These are phyloP conservation scores for Keithomyces neogunnii DNA, from an alignment of 2,329 filamentous ascomycete genomes.

Conservation along the genomic window DNA sequence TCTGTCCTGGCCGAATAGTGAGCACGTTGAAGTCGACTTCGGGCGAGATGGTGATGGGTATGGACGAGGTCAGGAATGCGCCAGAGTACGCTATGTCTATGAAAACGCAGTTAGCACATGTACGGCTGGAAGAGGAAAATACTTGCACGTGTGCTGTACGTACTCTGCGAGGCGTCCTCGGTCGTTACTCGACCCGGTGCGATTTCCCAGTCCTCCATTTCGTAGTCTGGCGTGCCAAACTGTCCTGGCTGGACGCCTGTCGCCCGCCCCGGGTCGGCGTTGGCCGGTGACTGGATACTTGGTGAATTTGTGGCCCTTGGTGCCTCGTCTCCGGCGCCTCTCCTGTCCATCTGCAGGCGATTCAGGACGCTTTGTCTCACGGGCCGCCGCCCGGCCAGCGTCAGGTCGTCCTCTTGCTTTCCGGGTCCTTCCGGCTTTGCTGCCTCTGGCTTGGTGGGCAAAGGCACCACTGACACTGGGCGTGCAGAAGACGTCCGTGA, in stretches of 20 bases:
- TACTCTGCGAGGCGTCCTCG: conserved; percentile 24
- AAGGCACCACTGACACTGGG: not conserved
- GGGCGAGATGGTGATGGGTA: conserved; percentile 26
- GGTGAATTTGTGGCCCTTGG: not conserved
- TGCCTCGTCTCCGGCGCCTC: too few species aligned
- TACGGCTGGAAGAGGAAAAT: not conserved
- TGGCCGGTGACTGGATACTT: not conserved
- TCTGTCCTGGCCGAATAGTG: conserved; percentile 29
- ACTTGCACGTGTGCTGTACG: conserved; percentile 10
- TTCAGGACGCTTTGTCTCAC: conserved; percentile 6
- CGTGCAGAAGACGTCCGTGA: not conserved
- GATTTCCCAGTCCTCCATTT: conserved; percentile 22
- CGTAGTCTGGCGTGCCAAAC: conserved; percentile 1
- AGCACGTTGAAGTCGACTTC: conserved; percentile 33
- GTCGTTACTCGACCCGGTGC: conserved; percentile 32
- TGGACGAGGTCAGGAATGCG: conserved; percentile 28
- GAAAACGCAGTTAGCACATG: not conserved
- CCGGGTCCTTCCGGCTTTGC: not conserved
- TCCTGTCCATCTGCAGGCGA: conserved; percentile 4
- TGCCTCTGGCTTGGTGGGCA: not conserved
- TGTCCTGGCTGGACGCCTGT: not conserved
- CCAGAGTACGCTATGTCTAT: conserved; percentile 36
- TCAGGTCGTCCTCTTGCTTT: not conserved
- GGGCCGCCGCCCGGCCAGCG: not conserved
- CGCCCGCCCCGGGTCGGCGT: not conserved